phyloP scores from a whole-genome alignment of 306 rosid species.

The Elaeagnus macrophylla region DNA sequence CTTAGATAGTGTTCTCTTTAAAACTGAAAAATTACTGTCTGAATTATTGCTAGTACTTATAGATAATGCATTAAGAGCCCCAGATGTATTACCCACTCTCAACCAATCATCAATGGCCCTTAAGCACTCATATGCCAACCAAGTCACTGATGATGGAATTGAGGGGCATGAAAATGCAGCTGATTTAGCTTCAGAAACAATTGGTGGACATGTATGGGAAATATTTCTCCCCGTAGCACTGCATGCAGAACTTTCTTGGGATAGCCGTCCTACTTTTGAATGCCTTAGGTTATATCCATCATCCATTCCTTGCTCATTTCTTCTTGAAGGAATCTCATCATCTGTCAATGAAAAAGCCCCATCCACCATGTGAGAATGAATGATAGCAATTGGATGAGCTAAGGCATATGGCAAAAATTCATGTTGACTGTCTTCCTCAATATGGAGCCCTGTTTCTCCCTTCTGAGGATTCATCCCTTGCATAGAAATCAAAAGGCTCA shows the following conservation, averaged over 20 bases:
- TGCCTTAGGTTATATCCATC: conserved; percentile 54
- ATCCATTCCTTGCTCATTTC: conserved; percentile 33
- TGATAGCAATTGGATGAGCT: conserved; percentile 63
- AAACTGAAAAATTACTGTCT: conserved; percentile 49
- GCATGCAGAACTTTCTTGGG: conserved; percentile 73
- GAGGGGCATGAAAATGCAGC: conserved; percentile 23
- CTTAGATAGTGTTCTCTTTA: conserved; percentile 53
- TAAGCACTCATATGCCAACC: conserved; percentile 78
- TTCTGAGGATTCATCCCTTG: conserved; percentile 94
- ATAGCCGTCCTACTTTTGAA: conserved; percentile 77
- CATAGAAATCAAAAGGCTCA: conserved; percentile 68
- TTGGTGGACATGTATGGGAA: conserved; percentile 29
- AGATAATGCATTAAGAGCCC: conserved; percentile 30
- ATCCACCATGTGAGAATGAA: conserved; percentile 73
- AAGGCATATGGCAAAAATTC: conserved; percentile 60
- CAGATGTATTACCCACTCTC: conserved; percentile 46
- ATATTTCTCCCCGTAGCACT: conserved; percentile 32
- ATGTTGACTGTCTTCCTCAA: conserved; percentile 82
- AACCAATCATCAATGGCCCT: conserved; percentile 72
- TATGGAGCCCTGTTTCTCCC: conserved; percentile 73
- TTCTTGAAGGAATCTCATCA: conserved; percentile 28
- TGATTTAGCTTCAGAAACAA: conserved; percentile 31
- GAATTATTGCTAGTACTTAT: conserved; percentile 32
- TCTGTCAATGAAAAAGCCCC: conserved; percentile 68
- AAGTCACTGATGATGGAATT: conserved; percentile 52